phyloP scores from a whole-genome alignment of 1,139 yeast genomes.

The Yamadazyma atlantica region DNA sequence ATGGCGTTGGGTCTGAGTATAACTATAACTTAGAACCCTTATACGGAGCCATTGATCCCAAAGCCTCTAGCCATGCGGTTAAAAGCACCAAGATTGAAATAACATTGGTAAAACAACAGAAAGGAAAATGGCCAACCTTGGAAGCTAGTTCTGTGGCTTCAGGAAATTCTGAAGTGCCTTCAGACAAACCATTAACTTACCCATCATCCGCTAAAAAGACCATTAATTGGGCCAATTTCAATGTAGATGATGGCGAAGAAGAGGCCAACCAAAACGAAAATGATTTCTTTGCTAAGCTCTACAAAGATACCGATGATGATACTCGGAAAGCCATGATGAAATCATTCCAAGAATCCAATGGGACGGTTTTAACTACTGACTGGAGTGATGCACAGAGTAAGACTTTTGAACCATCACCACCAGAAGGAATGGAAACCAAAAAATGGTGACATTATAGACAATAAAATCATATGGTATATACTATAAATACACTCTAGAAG shows the following conservation, averaged over 20 bases:
- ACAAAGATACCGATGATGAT: slow-evolving; percentile 82
- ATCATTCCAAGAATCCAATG: slow-evolving; percentile 89
- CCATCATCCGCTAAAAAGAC: slow-evolving; percentile 63
- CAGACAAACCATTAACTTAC: slow-evolving; percentile 32
- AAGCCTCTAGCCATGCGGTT: slow-evolving; percentile 47
- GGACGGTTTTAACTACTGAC: slow-evolving; percentile 89
- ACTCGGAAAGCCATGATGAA: slow-evolving; percentile 96
- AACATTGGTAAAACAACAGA: slow-evolving; percentile 36
- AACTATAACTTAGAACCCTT: slow-evolving; percentile 52
- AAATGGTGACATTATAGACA: slow-evolving; percentile 29
- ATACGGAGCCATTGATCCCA: slow-evolving; percentile 49
- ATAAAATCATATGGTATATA: background rate
- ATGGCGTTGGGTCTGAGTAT: slow-evolving; percentile 46
- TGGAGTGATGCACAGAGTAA: slow-evolving; percentile 86
- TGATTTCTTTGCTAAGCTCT: slow-evolving; percentile 74
- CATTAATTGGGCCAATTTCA: slow-evolving; percentile 73
- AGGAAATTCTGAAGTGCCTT: too few species aligned
- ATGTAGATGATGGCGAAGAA: slow-evolving; percentile 53
- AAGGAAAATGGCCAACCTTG: slow-evolving; percentile 46
- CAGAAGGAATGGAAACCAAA: slow-evolving; percentile 62
- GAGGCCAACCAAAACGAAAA: slow-evolving; percentile 50
- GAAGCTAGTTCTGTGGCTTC: too few species aligned
- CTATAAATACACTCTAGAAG: too few species aligned
- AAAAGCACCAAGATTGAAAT: slow-evolving; percentile 79
- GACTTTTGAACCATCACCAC: slow-evolving; percentile 71